Evolutionary conservation across 805 yeast genomes (phyloP), one percentile per base, ranked within the genome.

Genomic region (Candida michaelii): DNA sequence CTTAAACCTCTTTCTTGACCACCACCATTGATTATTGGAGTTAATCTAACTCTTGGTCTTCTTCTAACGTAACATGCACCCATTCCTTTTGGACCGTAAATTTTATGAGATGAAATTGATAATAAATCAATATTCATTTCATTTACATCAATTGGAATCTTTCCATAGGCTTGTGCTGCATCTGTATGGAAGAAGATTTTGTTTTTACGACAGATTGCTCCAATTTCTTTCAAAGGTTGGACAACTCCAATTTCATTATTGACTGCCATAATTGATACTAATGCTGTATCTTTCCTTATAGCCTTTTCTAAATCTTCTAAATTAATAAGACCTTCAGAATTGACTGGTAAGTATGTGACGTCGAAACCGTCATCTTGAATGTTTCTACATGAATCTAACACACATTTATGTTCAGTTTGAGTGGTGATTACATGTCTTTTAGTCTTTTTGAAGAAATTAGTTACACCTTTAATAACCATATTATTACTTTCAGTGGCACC

Each of bases 401-500:
- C 97, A 76, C 99, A 93, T 71, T 93, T 93, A 69, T 93, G 99
- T 67, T 93, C 99, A 1, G 98, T 93, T 65, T 89, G 96, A 2
- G 95, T 81, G 17, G 99, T 93, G 62, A 93, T 90, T 54, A 93
- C 85, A 65, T 93, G 99, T 58, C 81, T 85, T 71, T 91, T 93
- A 31, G 91, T 84, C 58, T 85, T 86, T 46, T 80, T 78, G 72
- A 91, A 93, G 66, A 93, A 93, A 47, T 97, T 77, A 2, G 97
- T 91, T 12, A 93, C 95, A 59, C 99, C 99, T 67, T 93, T 93
- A 53, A 93, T 68, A 21, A 86, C 90, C 88, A 88, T 87, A 63
- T 95, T 93, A 70, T 93, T 93, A 35, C 93, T 82, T 65, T 93
- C 99, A 4, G 99, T 93, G 45, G 99, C 99, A 45, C 99, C 99